Conservation (phyloP, 768 basidiomycete genomes). For the Calocybe gangraenosa region DNA sequence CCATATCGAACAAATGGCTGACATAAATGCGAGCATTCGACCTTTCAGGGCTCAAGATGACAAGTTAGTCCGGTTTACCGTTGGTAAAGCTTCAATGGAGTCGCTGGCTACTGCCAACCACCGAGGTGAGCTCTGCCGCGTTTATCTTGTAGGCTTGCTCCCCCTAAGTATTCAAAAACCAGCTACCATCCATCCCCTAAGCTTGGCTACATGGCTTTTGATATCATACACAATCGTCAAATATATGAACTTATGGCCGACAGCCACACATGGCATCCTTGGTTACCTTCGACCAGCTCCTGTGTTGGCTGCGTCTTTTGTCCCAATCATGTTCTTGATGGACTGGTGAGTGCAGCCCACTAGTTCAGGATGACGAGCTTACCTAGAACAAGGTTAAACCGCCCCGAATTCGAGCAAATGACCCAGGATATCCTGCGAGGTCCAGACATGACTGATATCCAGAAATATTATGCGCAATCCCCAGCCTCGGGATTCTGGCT, state of each 20-base stretch:
- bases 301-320: constrained; percentile 57
- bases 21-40: constrained; percentile 49
- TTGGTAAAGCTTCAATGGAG: constrained; percentile 67
- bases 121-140: constrained; percentile 35
- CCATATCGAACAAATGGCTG: constrained; percentile 29
- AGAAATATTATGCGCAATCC: constrained; percentile 52
- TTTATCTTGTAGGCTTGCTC: not conserved
- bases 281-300: constrained; percentile 61
- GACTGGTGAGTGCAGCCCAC: constrained; percentile 54
- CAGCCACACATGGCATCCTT: constrained; percentile 33
- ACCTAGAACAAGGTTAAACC: constrained; percentile 56
- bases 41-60: constrained; percentile 46
- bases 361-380: not conserved
- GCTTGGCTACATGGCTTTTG: constrained; percentile 56
- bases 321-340: constrained; percentile 60
- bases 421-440: constrained; percentile 48
- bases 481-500: constrained; percentile 69
- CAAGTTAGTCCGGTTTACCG: constrained; percentile 56
- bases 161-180: constrained; percentile 8
- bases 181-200: constrained; percentile 59
- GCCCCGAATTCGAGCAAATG: constrained; percentile 58
- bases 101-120: constrained; percentile 64
- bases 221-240: constrained; percentile 57
- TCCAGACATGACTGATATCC: constrained; percentile 51
- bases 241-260: constrained; percentile 67